Percentiles rank a stretch among this genome's conserved stretches.
These are phyloP conservation scores for Mortierella sp. DNA, from an alignment of 371 early-diverging fungal species.

Conservation along the genomic window DNA sequence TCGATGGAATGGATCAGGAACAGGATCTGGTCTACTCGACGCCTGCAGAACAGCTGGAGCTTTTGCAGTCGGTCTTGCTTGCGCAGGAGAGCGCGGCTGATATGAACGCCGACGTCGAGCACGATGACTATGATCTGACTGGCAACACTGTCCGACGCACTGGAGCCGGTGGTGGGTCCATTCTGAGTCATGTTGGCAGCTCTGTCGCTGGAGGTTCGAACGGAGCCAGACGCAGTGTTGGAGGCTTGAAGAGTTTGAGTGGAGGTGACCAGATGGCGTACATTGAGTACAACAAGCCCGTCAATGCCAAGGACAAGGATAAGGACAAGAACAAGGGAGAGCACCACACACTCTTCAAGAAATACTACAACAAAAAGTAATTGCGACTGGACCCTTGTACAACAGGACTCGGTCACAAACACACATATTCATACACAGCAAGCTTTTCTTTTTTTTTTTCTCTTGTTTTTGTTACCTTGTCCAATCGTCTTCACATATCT, in stretches of 20 bases:
- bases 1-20: conserved; percentile 89
- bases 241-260: conserved; percentile 84
- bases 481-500: neutral
- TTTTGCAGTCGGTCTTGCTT: conserved; percentile 90
- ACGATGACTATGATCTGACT: conserved; percentile 60
- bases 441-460: neutral
- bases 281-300: conserved; percentile 74
- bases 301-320: conserved; percentile 45
- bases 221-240: conserved; percentile 60
- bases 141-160: conserved; percentile 57
- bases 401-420: neutral
- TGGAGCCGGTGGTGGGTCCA: conserved; percentile 40
- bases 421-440: neutral
- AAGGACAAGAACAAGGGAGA: conserved; percentile 60
- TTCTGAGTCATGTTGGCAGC: conserved; percentile 37
- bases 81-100: conserved; percentile 81
- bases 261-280: conserved; percentile 98
- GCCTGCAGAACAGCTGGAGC: conserved; percentile 86
- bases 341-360: conserved; percentile 81
- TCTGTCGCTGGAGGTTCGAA: conserved; percentile 31
- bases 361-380: conserved; percentile 64
- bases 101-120: conserved; percentile 70
- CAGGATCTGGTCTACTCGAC: conserved; percentile 77
- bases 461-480: neutral
- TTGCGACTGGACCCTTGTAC: neutral